phyloP scores from a whole-genome alignment of 208 protist genomes.

The Strigomonas galati region DNA sequence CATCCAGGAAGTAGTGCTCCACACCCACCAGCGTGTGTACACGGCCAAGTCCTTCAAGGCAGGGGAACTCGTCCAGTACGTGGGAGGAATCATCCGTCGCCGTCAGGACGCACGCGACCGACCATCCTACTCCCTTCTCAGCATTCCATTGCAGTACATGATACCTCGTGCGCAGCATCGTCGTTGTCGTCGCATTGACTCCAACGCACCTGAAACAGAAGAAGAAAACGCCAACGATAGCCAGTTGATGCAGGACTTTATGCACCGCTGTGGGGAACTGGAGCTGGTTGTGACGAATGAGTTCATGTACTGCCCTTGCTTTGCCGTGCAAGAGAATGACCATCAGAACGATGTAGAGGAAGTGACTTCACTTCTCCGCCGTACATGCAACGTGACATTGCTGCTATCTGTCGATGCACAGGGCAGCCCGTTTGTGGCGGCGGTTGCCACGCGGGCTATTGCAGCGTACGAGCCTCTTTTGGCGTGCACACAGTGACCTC shows the following conservation, averaged over 20 bases:
- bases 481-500: constrained; percentile 32
- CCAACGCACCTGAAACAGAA: background rate
- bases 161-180: constrained; percentile 34
- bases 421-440: constrained; percentile 70
- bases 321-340: background rate
- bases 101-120: constrained; percentile 37
- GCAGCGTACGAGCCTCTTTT: constrained; percentile 74
- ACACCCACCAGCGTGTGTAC: constrained; percentile 27
- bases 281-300: constrained; percentile 84
- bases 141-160: constrained; percentile 66
- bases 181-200: background rate
- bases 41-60: constrained; percentile 61
- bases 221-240: background rate
- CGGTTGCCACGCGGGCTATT: constrained; percentile 57
- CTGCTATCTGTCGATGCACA: constrained; percentile 66
- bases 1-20: too few relatives aligned
- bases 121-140: constrained; percentile 55
- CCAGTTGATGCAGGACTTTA: constrained; percentile 24
- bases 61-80: constrained; percentile 65
- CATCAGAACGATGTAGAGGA: background rate
- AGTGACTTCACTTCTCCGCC: constrained; percentile 17
- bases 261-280: constrained; percentile 36
- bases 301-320: constrained; percentile 86
- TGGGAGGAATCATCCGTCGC: constrained; percentile 62
- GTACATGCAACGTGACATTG: constrained; percentile 62